Percentiles rank a stretch among this genome's conserved stretches.
phyloP scores from a whole-genome alignment of 345 rosid species.

The Pistacia vera region DNA sequence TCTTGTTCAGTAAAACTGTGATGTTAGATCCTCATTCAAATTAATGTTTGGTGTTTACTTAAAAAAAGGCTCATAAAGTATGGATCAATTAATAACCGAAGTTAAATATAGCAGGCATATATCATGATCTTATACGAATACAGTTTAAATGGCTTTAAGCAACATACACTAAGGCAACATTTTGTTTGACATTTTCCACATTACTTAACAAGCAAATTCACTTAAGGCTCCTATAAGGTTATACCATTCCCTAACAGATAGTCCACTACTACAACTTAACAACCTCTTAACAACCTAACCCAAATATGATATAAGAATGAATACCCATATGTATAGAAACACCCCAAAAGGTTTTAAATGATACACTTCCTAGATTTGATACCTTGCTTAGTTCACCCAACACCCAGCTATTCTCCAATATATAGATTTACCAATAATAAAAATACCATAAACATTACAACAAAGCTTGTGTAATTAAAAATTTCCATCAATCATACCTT shows the following conservation, averaged over 20 bases:
- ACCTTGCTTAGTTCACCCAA: neutral
- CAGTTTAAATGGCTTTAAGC: neutral
- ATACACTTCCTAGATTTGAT: neutral
- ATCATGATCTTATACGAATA: neutral
- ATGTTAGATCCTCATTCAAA: neutral
- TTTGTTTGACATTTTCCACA: neutral
- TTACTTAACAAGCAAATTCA: neutral
- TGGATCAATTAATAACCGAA: neutral
- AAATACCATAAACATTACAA: neutral
- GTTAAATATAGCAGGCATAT: neutral
- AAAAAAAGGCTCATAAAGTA: no score
- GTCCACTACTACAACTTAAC: neutral
- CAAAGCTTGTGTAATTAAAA: neutral
- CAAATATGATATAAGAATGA: neutral
- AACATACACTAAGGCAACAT: neutral
- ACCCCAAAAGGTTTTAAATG: neutral
- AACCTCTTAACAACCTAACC: neutral
- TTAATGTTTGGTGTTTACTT: neutral
- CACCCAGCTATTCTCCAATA: neutral
- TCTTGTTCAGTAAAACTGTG: neutral
- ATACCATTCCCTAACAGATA: neutral
- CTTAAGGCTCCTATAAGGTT: neutral
- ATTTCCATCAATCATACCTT: conserved; percentile 51
- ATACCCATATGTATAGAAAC: neutral
- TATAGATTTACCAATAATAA: no score